Conservation (phyloP, 176 grass and related monocot species). For the Oryza coarctata region DNA sequence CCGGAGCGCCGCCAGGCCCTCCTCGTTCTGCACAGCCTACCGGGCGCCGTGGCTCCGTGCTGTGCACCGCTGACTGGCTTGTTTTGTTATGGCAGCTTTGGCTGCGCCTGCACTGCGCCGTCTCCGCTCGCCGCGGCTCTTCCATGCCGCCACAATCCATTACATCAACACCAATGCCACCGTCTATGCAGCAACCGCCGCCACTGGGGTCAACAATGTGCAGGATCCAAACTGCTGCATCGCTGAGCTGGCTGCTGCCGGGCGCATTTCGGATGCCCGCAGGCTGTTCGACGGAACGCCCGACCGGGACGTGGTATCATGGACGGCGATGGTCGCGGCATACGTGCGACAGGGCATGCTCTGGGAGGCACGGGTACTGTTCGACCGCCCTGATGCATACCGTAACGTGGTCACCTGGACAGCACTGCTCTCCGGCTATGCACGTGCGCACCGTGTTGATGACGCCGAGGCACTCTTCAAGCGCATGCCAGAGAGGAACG, state of each 20-base stretch:
- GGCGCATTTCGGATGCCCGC: slow-evolving; percentile 39
- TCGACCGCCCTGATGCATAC: slow-evolving; percentile 45
- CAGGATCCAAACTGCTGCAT: slow-evolving; percentile 32
- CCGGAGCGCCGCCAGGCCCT: too few species aligned
- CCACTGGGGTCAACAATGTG: too few species aligned
- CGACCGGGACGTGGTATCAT: slow-evolving; percentile 51
- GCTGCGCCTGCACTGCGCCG: slow-evolving; percentile 32
- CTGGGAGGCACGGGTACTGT: slow-evolving; percentile 32
- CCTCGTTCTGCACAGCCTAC: too few species aligned
- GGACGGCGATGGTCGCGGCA: slow-evolving; percentile 46
- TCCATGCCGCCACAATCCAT: too few species aligned
- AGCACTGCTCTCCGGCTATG: slow-evolving; percentile 55
- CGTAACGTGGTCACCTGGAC: slow-evolving; percentile 62
- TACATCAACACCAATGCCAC: neutral
- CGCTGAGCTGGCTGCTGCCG: slow-evolving; percentile 12
- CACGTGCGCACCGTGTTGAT: neutral
- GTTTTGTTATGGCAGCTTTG: slow-evolving; percentile 1
- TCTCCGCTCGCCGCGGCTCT: slow-evolving; percentile 9
- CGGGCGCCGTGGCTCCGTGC: too few species aligned
- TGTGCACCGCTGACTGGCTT: too few species aligned
- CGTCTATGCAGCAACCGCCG: neutral
- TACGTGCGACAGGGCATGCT: slow-evolving; percentile 46
- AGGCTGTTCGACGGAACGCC: slow-evolving; percentile 47
- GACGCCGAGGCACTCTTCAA: slow-evolving; percentile 44
- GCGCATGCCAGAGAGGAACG: slow-evolving; percentile 47